Evolutionary conservation across 192 early-diverging fungal species (phyloP).

Genomic region (Podila minutissima): DNA sequence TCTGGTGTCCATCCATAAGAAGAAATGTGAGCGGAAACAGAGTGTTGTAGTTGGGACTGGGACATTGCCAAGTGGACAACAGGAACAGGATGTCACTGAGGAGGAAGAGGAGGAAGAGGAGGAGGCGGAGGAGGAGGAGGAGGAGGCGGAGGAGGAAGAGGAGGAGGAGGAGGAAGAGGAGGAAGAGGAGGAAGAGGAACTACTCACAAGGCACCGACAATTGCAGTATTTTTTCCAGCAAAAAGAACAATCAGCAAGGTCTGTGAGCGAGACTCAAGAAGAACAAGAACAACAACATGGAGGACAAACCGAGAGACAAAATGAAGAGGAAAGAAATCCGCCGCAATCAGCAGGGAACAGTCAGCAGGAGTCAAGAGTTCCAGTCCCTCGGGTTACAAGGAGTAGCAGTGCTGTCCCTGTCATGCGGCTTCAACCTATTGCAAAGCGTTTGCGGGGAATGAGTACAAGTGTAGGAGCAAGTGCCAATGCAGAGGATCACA

Average conservation of each 20-base stretch:
- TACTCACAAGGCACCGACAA: not conserved
- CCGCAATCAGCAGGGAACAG: too few relatives aligned
- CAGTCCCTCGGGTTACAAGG: slow-evolving; percentile 8
- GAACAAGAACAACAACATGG: not conserved
- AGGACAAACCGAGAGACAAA: not conserved
- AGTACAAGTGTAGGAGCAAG: too few relatives aligned
- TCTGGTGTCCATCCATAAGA: slow-evolving; percentile 3
- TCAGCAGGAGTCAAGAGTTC: not conserved
- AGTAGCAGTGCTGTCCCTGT: not conserved
- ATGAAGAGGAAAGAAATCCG: too few relatives aligned
- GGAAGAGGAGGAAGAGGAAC: not conserved
- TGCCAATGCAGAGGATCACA: too few relatives aligned
- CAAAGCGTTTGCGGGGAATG: too few relatives aligned
- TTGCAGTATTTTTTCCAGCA: not conserved
- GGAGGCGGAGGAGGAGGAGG: not conserved
- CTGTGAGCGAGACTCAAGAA: not conserved
- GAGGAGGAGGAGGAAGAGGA: not conserved
- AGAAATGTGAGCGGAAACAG: not conserved
- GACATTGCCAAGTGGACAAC: not conserved
- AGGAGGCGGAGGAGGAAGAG: not conserved
- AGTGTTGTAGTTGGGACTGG: not conserved
- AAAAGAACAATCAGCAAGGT: not conserved
- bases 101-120: not conserved
- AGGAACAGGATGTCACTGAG: not conserved
- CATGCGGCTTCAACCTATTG: not conserved